Percentiles rank a stretch among this genome's conserved stretches.
Conservation (phyloP, 441 rosid species). For the Adansonia gregorii region DNA sequence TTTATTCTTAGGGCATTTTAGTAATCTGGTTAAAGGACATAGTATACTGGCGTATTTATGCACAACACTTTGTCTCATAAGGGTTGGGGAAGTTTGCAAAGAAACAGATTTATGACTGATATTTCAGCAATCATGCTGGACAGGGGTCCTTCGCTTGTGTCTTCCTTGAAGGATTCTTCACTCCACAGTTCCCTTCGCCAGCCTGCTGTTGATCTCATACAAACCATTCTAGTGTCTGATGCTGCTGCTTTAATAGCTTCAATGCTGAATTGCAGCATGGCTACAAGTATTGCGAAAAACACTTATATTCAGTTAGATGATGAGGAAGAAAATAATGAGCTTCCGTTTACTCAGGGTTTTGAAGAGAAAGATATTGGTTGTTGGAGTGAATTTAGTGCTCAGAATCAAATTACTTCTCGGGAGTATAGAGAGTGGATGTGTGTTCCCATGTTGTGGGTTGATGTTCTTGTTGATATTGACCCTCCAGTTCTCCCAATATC, state of each 20-base stretch:
- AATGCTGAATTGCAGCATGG: constrained; percentile 44
- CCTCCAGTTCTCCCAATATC: constrained; percentile 69
- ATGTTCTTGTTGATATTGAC: constrained; percentile 73
- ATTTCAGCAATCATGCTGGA: constrained; percentile 36
- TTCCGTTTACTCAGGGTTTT: constrained; percentile 43
- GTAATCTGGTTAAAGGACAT: neutral
- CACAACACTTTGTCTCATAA: neutral
- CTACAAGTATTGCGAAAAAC: constrained; percentile 35
- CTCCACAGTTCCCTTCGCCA: constrained; percentile 90
- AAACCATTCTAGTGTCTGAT: constrained; percentile 87
- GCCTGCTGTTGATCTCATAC: constrained; percentile 95
- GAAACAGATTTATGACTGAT: constrained; percentile 28
- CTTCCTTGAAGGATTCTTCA: constrained; percentile 85
- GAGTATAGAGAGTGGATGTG: constrained; percentile 89
- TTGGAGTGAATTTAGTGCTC: constrained; percentile 79
- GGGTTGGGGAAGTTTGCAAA: neutral
- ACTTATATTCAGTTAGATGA: constrained; percentile 42
- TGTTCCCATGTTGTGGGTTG: constrained; percentile 94
- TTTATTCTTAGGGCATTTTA: constrained; percentile 13
- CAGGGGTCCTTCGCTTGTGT: constrained; percentile 97
- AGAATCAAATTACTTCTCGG: constrained; percentile 58
- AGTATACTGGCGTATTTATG: neutral
- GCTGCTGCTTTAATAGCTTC: constrained; percentile 76
- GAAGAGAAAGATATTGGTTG: constrained; percentile 58
- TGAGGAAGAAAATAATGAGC: constrained; percentile 49